Evolutionary conservation across 73 alveolate genomes (phyloP).

Genomic region (Tetrahymena thermophila): DNA sequence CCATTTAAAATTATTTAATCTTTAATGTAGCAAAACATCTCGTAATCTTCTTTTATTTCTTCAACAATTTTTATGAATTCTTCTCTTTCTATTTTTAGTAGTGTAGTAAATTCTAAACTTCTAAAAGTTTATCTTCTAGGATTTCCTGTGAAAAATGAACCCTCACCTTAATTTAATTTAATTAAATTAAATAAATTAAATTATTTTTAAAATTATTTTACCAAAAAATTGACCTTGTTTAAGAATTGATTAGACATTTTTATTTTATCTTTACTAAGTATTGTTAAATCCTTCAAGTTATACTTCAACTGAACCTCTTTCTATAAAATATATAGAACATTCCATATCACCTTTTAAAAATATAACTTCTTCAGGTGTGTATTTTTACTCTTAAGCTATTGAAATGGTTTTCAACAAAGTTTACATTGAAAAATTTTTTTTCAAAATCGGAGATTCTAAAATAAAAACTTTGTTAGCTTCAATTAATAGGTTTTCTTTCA

Average conservation of each 20-base stretch:
- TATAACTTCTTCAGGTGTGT: not conserved
- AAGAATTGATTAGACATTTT: not conserved
- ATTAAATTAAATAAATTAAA: not conserved
- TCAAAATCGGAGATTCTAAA: not conserved
- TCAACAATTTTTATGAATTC: not conserved
- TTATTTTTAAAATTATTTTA: not conserved
- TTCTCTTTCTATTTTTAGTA: not conserved
- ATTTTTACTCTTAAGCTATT: not conserved
- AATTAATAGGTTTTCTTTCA: not conserved
- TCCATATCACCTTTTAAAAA: not conserved
- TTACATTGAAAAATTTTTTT: slow-evolving; percentile 1
- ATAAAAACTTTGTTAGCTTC: slow-evolving; percentile 5
- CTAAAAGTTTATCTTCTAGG: not conserved
- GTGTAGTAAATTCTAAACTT: not conserved
- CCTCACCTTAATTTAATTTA: not conserved
- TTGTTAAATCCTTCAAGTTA: not conserved
- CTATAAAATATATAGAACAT: not conserved
- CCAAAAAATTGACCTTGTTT: not conserved
- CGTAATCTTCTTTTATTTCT: not conserved
- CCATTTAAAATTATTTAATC: not conserved
- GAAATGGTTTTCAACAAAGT: not conserved
- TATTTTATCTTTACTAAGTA: not conserved
- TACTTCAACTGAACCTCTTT: not conserved
- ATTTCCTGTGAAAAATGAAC: not conserved
- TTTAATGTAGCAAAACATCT: not conserved